Evolutionary conservation across 805 yeast genomes (phyloP), one percentile per base, ranked within the genome.

Genomic region (Kurtzmaniella fragi): DNA sequence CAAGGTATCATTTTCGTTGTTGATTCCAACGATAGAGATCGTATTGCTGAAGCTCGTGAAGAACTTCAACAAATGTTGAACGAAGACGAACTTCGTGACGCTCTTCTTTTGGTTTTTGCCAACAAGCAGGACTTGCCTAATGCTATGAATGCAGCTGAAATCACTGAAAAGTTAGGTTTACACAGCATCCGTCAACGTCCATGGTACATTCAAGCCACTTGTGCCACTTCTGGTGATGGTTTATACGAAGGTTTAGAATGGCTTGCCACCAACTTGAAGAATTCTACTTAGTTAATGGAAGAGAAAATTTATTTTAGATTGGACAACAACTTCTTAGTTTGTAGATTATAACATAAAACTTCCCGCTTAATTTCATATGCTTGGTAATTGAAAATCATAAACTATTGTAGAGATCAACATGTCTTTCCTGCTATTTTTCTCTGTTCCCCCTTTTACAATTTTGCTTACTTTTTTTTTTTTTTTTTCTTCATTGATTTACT

Each of bases 141-240:
- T 50, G 70, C 70, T 52, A 64, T 64, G 70, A 64, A 62, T 52
- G 70, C 70, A 31, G 68, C 69, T 32, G 70, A 64, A 49, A 62
- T 64, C 46, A 64, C 70, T 39, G 70, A 64, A 49, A 64, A 64
- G 55, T 62, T 64, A 51, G 69, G 70, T 37, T 63, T 64, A 53
- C 70, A 64, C 49, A 59, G 66, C 43, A 64, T 64, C 50, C 57
- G 70, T 50, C 67, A 64, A 49, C 59, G 70, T 53, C 67, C 70
- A 29, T 64, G 71, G 71, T 64, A 62, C 59, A 64, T 64, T 48
- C 69, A 64, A 45, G 61, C 69, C 28, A 62, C 70, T 42, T 63
- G 69, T 46, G 69, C 69, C 43, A 64, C 69, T 40, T 60, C 70
- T 42, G 71, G 64, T 44, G 64, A 59, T 46, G 64, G 64, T 32